Conservation (phyloP, 371 early-diverging fungal species). For the Mortierella sp. region DNA sequence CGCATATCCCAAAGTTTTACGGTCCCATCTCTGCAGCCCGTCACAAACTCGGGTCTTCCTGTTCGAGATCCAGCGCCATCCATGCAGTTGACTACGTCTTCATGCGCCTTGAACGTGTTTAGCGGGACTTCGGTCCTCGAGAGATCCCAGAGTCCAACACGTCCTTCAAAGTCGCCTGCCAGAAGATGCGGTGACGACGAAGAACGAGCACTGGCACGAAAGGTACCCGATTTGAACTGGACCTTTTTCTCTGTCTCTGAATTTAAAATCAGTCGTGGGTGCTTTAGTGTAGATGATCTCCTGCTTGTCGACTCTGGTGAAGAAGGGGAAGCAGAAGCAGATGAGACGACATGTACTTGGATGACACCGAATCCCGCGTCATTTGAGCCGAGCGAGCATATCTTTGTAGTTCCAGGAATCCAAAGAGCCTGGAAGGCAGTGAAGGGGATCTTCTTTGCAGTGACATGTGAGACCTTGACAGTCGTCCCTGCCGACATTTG, state of each 20-base stretch:
- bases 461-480: slow-evolving; percentile 20
- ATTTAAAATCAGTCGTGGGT: slow-evolving; percentile 49
- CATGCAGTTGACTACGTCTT: slow-evolving; percentile 80
- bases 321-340: neutral
- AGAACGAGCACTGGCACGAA: slow-evolving; percentile 67
- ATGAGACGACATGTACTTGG: slow-evolving; percentile 55
- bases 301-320: neutral
- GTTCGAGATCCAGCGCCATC: slow-evolving; percentile 74
- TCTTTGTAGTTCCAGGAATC: slow-evolving; percentile 78
- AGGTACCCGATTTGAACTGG: slow-evolving; percentile 77
- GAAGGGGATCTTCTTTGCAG: slow-evolving; percentile 32
- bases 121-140: slow-evolving; percentile 74
- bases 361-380: slow-evolving; percentile 77
- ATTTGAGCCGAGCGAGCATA: slow-evolving; percentile 80
- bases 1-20: slow-evolving; percentile 89
- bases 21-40: slow-evolving; percentile 82
- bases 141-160: slow-evolving; percentile 80
- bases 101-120: slow-evolving; percentile 75
- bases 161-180: slow-evolving; percentile 84
- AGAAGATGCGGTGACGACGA: slow-evolving; percentile 68
- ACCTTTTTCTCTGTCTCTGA: slow-evolving; percentile 59
- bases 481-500: neutral
- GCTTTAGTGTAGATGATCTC: neutral
- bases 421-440: slow-evolving; percentile 63
- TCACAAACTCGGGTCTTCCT: slow-evolving; percentile 79